Evolutionary conservation across 202 grass and related monocot species (phyloP), one percentile per base, ranked within the genome.

Genomic region (Setaria viridis): DNA sequence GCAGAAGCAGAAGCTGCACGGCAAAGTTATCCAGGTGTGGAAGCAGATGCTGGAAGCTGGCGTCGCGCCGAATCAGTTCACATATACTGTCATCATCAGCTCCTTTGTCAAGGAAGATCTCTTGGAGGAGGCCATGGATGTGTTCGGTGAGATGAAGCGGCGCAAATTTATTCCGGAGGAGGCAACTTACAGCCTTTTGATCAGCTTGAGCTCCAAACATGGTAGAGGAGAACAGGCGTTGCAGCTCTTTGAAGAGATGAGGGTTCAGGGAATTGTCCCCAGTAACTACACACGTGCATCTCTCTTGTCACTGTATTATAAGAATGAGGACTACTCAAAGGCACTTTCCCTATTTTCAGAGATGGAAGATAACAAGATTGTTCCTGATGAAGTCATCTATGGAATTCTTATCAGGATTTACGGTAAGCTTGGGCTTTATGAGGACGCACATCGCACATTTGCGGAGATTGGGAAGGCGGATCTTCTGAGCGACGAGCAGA

Each of bases 221-320:
- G 93, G 86, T 14, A 92, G 76, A 89, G 62, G 88, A 49, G 93
- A 92, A 71, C 70, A 95, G 11, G 89, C 93, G 42, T 77, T 98
- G 71, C 46, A 9, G 72, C 84, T 98, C 79, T 91, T 95, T 77
- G 88, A 94, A 68, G 84, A 95, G 70, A 98, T 98, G 95, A 88
- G 29, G 76, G 46, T 0, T 85, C 75, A 80, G 51, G 81, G 73
- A 51, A 92, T 92, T 82, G 30, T 87, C 34, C 95, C 95, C 10
- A 95, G 93, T 68, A 95, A 93, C 89, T 98, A 98, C 87, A 95
- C 93, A 21, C 94, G 89, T 80, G 95, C 93, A 60, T 94, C 93
- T 21, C 85, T 98, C 46, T 77, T 95, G 78, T 59, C 87, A 45
- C 43, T 98, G 49, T 78, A 91, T 71, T 92, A 85, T 65, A 98